Evolutionary conservation across 2,329 filamentous ascomycete genomes (phyloP), one percentile per base, ranked within the genome.

Genomic region (Cryphonectria naterciae): DNA sequence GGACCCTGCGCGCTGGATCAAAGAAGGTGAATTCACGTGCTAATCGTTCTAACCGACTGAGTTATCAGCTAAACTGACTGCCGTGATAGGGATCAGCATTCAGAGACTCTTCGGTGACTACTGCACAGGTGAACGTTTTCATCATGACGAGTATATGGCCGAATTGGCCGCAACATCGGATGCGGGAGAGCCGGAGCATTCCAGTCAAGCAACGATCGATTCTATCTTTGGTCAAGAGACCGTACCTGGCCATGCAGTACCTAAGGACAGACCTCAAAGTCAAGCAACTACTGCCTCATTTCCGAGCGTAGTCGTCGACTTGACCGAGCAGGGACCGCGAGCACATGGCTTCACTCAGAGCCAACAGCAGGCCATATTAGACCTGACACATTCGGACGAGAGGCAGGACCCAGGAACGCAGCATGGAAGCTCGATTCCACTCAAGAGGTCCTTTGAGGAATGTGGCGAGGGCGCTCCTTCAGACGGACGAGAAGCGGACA

Each of bases 51-150:
- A n/a, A n/a, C 37, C 10, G 6, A 62, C 10, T 8, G 19, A 2
- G n/a, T 32, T 68, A 35, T 39, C 73, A 25, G 49, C 41, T 25
- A 70, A 54, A 68, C 19, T 32, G 43, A 28, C 1, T 2, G 17
- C 37, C 54, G 5, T 11, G n/a, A 37, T 32, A 83, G 85, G 77
- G 0, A 80, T 90, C 10, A 91, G 89, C 7, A 92, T 97, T 74
- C 74, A 82, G n/a, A 81, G 79, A 0, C 83, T 97, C 0, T 97
- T 97, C 76, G 92, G 93, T 0, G 79, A 88, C 32, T 81, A 89
- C 39, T 97, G 94, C 78, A 88, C 87, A 0, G 85, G 83, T 0
- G 77, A 83, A 0, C 73, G 73, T 0, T 97, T 95, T 77, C 80
- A 82, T 0, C 90, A 95, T 75, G 93, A 97, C 74, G 58, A 77